Conservation (phyloP, 2,329 filamentous ascomycete species). For the Rhynchosporium agropyri region DNA sequence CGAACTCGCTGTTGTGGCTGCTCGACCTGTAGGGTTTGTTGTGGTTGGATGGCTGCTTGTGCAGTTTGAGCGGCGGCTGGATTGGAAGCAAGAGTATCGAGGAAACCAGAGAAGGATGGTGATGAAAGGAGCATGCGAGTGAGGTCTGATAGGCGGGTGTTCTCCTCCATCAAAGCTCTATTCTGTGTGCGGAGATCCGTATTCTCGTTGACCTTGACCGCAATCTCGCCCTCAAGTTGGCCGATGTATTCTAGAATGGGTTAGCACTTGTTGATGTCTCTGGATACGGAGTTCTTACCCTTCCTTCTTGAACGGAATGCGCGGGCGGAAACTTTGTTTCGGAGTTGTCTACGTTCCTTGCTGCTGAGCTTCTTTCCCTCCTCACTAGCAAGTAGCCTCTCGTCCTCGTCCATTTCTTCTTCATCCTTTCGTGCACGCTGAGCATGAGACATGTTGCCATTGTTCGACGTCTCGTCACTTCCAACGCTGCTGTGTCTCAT, state of each 20-base stretch:
- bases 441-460: conserved; percentile 63
- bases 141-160: conserved; percentile 75
- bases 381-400: conserved; percentile 89
- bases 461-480: conserved; percentile 51
- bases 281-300: conserved; percentile 61
- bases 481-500: conserved; percentile 73
- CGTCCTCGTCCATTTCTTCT: conserved; percentile 98
- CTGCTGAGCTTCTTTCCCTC: conserved; percentile 99
- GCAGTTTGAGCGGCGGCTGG: conserved; percentile 49
- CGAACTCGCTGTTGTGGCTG: conserved; percentile 51
- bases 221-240: conserved; percentile 89
- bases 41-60: conserved; percentile 31
- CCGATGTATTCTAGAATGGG: conserved; percentile 83
- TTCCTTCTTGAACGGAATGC: conserved; percentile 98
- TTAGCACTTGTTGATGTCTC: conserved; percentile 50
- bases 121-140: conserved; percentile 82
- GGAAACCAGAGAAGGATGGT: conserved; percentile 79
- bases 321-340: conserved; percentile 97
- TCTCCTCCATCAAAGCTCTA: conserved; percentile 79
- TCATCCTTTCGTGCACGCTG: conserved; percentile 86
- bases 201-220: conserved; percentile 79
- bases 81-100: conserved; percentile 70
- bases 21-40: conserved; percentile 45
- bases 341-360: conserved; percentile 94
- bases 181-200: conserved; percentile 81